A percentile compares a stretch with the other conserved stretches of the same genome.
Conservation (phyloP, 1,139 yeast species). For the Lodderomyces parapsilosis region DNA sequence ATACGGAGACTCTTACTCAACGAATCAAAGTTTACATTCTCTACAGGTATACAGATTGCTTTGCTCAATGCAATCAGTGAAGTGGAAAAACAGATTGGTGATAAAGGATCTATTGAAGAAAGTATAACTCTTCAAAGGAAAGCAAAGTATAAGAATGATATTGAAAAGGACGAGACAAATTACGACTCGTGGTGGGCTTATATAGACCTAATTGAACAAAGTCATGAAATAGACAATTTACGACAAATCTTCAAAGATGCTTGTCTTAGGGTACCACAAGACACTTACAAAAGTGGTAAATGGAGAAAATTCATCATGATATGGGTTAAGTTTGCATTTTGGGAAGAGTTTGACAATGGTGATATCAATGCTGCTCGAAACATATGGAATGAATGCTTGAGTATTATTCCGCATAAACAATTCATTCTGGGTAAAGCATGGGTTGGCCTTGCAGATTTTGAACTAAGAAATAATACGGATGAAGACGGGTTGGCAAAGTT, state of each 20-base stretch:
- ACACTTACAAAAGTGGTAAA: slow-evolving; percentile 32
- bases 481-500: slow-evolving; percentile 45
- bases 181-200: slow-evolving; percentile 85
- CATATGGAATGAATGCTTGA: slow-evolving; percentile 50
- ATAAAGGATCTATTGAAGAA: slow-evolving; percentile 49
- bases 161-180: slow-evolving; percentile 52
- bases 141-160: slow-evolving; percentile 25
- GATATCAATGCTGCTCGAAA: slow-evolving; percentile 48
- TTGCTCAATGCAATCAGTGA: slow-evolving; percentile 51
- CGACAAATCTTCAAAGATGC: slow-evolving; percentile 41
- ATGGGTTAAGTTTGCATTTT: slow-evolving; percentile 67
- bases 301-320: slow-evolving; percentile 74
- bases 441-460: slow-evolving; percentile 72
- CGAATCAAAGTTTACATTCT: slow-evolving; percentile 30
- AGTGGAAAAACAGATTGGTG: slow-evolving; percentile 69
- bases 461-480: slow-evolving; percentile 54
- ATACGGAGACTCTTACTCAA: slow-evolving; percentile 56
- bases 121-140: slow-evolving; percentile 56
- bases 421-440: slow-evolving; percentile 76
- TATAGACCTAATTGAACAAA: slow-evolving; percentile 42
- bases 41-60: slow-evolving; percentile 34
- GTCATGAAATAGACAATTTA: slow-evolving; percentile 16
- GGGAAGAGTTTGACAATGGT: slow-evolving; percentile 53
- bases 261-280: slow-evolving; percentile 37
- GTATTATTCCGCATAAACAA: slow-evolving; percentile 52